phyloP scores from a whole-genome alignment of 768 basidiomycete genomes.

The Leucosporidium scottii region DNA sequence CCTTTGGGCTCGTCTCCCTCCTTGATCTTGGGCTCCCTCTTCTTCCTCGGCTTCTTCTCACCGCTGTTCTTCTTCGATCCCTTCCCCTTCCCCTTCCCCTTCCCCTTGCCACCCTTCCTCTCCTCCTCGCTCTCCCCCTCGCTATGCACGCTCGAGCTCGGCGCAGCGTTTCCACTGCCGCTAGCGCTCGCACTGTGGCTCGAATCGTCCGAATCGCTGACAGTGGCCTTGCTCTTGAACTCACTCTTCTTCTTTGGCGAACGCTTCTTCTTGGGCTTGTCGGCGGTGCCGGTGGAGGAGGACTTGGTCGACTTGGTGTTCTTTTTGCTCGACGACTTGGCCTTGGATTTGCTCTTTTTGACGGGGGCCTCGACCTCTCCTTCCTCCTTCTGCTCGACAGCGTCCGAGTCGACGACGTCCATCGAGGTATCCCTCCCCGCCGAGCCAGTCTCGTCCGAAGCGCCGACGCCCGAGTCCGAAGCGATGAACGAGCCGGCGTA shows the following conservation, averaged over 20 bases:
- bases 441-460: neutral
- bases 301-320: neutral
- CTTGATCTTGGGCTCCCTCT: constrained; percentile 1
- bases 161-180: neutral
- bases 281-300: neutral
- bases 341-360: neutral
- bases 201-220: constrained; percentile 10
- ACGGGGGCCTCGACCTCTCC: neutral
- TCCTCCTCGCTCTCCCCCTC: neutral
- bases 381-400: neutral
- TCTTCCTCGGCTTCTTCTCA: constrained; percentile 5
- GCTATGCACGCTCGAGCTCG: too few relatives aligned
- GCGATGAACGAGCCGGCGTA: neutral
- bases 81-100: neutral
- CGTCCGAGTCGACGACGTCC: neutral
- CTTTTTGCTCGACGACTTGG: neutral
- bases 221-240: constrained; percentile 4
- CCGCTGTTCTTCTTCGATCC: neutral
- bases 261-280: constrained; percentile 2
- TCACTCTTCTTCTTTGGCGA: neutral
- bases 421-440: too few relatives aligned
- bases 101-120: neutral
- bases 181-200: neutral
- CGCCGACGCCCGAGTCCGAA: neutral
- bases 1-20: constrained; percentile 8